Evolutionary conservation across 768 basidiomycete species (phyloP).

Genomic region (Neoboletus subvelutipes): DNA sequence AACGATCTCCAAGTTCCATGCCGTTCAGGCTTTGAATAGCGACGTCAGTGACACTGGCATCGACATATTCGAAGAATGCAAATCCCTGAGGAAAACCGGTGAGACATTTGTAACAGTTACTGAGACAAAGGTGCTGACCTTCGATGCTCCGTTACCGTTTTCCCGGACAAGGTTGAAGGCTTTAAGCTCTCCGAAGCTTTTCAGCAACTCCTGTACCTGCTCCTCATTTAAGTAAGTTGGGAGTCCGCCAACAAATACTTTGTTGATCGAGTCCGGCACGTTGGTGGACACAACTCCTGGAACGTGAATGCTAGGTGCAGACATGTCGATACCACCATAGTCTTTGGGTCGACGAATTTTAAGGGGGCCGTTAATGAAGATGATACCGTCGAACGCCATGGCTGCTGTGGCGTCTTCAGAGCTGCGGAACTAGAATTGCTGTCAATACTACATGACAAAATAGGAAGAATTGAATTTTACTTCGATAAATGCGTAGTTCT

Average conservation of each 20-base stretch:
- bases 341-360: slow-evolving; percentile 98
- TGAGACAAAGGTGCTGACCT: slow-evolving; percentile 47
- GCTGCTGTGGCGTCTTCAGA: slow-evolving; percentile 95
- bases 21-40: slow-evolving; percentile 95
- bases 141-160: slow-evolving; percentile 82
- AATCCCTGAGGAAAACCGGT: slow-evolving; percentile 66
- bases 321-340: slow-evolving; percentile 77
- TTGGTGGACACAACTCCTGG: slow-evolving; percentile 96
- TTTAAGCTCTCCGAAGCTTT: slow-evolving; percentile 95
- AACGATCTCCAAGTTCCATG: slow-evolving; percentile 96
- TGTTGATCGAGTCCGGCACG: slow-evolving; percentile 96
- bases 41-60: slow-evolving; percentile 84
- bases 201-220: slow-evolving; percentile 96
- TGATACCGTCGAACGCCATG: slow-evolving; percentile 96
- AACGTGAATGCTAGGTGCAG: slow-evolving; percentile 70
- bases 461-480: slow-evolving; percentile 43
- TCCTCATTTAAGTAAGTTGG: slow-evolving; percentile 97
- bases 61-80: slow-evolving; percentile 98
- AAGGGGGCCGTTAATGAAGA: slow-evolving; percentile 92
- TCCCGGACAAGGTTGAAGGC: slow-evolving; percentile 98
- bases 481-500: slow-evolving; percentile 98
- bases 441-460: slow-evolving; percentile 9
- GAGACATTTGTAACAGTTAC: neutral
- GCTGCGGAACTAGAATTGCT: slow-evolving; percentile 80
- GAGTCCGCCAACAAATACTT: slow-evolving; percentile 95